Base-by-base conservation (phyloP, 768 basidiomycete species). In the Podaxis mareebaensis region DNA sequence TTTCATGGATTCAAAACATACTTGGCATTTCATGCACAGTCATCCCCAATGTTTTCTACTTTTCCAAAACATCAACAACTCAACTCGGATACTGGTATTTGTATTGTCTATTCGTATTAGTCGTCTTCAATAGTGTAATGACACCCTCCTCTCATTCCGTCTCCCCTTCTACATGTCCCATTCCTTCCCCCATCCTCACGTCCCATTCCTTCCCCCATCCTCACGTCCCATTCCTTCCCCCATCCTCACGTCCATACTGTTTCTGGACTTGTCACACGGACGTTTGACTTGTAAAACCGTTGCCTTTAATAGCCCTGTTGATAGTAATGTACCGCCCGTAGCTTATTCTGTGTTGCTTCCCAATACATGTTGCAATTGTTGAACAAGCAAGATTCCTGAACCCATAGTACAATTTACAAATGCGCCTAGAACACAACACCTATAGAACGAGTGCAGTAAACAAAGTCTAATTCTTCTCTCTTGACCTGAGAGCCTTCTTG, bases 1-100 rank as follows among this genome's bases (percentile, higher is more conserved):
- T 54, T n/a, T 56, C 56, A 58, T 64, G 20, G 39, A 22, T 53
- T 53, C 39, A 52, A 58, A 51, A 48, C 39, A 38, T 39, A 64
- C 30, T 58, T 58, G n/a, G 28, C 53, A 61, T 28, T 44, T 26
- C 44, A 15, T 40, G 5, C 55, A 63, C 56, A 6, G 20, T n/a
- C 40, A 53, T 33, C 24, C 36, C n/a, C 22, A 33, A n/a, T 3
- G n/a, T 20, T 49, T 22, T 24, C 24, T 28, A 11, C 49, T 13
- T 12, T 24, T 12, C 20, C 22, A 51, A 51, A 33, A 10, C 12
- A 24, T 22, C 51, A 61, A 53, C 33, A 33, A 13, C 48, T 46
- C 30, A 52, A 57, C 20, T 5, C 10, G 51, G 40, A 48, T 46
- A 30, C 55, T 57, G 20, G 40, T 63, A 58, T 63, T 20, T 63